Conservation (phyloP, 179 eudicot genomes). For the Corrigiola litoralis region DNA sequence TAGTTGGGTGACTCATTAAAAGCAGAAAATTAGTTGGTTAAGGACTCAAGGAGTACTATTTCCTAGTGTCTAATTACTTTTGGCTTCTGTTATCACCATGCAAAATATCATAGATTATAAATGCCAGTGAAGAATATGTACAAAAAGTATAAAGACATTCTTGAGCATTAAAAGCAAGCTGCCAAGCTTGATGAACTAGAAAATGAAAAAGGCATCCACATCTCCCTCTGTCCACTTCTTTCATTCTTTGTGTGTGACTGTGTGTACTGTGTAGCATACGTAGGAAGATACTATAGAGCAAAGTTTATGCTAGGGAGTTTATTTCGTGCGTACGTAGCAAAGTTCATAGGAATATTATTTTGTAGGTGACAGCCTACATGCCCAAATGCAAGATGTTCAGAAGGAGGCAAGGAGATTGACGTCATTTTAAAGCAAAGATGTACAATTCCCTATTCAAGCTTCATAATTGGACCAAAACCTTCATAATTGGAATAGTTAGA, state of each 20-base stretch:
- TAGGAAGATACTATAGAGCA: not conserved
- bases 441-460: slow-evolving; percentile 20
- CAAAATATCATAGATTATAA: too few species aligned
- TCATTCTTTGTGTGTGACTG: not conserved
- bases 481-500: slow-evolving; percentile 22
- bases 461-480: slow-evolving; percentile 21
- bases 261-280: not conserved
- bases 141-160: too few species aligned
- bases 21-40: too few species aligned
- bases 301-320: too few species aligned
- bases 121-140: too few species aligned
- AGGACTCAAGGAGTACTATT: too few species aligned
- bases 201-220: slow-evolving; percentile 3
- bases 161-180: not conserved
- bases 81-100: too few species aligned
- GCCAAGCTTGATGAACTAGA: not conserved
- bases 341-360: not conserved
- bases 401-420: slow-evolving; percentile 13
- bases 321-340: too few species aligned
- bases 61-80: too few species aligned
- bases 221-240: not conserved
- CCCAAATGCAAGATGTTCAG: slow-evolving; percentile 1
- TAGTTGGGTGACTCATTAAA: too few species aligned
- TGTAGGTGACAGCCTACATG: slow-evolving; percentile 17
- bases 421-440: slow-evolving; percentile 22